These are phyloP conservation scores for Brassica napus DNA, from an alignment of 345 rosid species.

Conservation along the genomic window DNA sequence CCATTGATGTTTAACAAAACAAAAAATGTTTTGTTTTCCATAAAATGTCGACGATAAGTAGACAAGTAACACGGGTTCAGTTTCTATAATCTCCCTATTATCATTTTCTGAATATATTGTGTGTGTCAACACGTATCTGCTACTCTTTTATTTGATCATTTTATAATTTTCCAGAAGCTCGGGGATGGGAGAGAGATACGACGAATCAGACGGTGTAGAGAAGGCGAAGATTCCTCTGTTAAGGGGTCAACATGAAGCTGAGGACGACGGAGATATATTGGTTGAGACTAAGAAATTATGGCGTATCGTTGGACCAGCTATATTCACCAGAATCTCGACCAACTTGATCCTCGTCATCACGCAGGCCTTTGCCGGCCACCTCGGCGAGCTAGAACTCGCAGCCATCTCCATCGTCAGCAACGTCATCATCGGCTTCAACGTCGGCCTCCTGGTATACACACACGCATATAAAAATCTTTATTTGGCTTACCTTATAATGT, in stretches of 20 bases:
- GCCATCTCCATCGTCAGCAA: conserved; percentile 67
- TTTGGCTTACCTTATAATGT: neutral
- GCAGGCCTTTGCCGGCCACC: conserved; percentile 78
- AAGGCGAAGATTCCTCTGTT: neutral
- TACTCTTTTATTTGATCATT: neutral
- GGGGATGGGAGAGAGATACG: conserved; percentile 5
- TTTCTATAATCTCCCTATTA: too few species aligned
- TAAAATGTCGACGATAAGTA: too few species aligned
- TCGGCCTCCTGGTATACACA: conserved; percentile 69
- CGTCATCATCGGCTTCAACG: conserved; percentile 66
- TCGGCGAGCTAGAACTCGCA: conserved; percentile 81
- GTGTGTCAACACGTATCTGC: neutral
- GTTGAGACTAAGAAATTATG: conserved; percentile 57
- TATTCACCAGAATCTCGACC: conserved; percentile 48
- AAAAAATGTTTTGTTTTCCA: neutral
- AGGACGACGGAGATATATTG: conserved; percentile 31
- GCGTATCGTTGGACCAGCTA: conserved; percentile 60
- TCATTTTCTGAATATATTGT: too few species aligned
- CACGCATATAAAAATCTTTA: neutral
- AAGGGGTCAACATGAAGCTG: neutral
- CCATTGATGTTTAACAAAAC: neutral
- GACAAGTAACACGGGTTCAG: too few species aligned
- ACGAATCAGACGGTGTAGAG: neutral
- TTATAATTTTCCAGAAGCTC: neutral
- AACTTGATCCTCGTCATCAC: conserved; percentile 49